phyloP scores from a whole-genome alignment of 768 basidiomycete species.

The Psilocybe sp. region DNA sequence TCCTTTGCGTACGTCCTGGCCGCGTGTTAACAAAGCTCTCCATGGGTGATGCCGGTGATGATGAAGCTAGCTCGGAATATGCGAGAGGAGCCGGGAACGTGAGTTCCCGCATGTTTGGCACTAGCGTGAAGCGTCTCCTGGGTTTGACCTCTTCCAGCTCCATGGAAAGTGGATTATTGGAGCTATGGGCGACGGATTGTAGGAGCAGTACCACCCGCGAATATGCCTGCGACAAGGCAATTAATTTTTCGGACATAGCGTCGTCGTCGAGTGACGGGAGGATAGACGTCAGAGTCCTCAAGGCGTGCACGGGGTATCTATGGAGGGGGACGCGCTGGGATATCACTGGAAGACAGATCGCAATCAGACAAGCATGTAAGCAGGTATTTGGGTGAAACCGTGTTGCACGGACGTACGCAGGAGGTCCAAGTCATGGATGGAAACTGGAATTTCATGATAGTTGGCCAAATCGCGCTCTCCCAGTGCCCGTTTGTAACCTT shows the following conservation, averaged over 20 bases:
- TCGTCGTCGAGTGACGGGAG: constrained; percentile 30
- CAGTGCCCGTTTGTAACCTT: constrained; percentile 49
- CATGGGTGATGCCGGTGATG: constrained; percentile 5
- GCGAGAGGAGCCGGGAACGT: constrained; percentile 76
- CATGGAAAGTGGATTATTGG: constrained; percentile 40
- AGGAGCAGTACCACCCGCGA: constrained; percentile 74
- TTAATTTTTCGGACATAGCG: constrained; percentile 33
- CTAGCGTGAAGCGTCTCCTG: constrained; percentile 25
- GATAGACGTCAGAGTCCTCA: constrained; percentile 45
- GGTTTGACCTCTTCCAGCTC: constrained; percentile 41
- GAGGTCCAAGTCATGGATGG: constrained; percentile 58
- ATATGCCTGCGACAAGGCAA: constrained; percentile 56
- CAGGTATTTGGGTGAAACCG: constrained; percentile 8
- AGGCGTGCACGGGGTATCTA: constrained; percentile 67
- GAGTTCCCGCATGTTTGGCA: constrained; percentile 48
- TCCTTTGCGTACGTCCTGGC: constrained; percentile 17
- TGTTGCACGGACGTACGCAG: constrained; percentile 50
- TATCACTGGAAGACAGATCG: constrained; percentile 42
- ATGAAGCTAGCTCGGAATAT: constrained; percentile 24
- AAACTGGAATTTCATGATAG: constrained; percentile 46
- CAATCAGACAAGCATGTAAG: constrained; percentile 4
- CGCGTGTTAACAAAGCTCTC: constrained; percentile 11
- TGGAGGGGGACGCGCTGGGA: constrained; percentile 66
- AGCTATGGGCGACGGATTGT: constrained; percentile 70
- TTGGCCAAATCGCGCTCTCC: constrained; percentile 35